These are phyloP conservation scores for Suhomyces atakaporum DNA, from an alignment of 1,139 yeast species.

Conservation along the genomic window DNA sequence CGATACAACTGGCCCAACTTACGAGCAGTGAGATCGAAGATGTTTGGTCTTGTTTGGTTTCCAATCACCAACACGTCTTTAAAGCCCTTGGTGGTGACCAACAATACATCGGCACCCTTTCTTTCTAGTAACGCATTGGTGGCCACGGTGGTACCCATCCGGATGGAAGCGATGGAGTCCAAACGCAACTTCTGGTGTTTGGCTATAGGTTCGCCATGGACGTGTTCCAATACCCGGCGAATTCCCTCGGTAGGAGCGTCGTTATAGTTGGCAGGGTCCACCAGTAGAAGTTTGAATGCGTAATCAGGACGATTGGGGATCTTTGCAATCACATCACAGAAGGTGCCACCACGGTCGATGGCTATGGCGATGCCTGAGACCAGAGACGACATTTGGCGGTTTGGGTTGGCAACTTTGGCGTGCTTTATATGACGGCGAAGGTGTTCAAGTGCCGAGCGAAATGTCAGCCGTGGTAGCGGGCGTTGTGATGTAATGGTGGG, in stretches of 20 bases:
- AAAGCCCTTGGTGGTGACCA: constrained; percentile 55
- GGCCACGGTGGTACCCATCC: constrained; percentile 28
- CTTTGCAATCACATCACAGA: constrained; percentile 75
- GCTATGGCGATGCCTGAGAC: constrained; percentile 21
- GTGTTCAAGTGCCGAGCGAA: no score
- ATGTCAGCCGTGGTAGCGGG: constrained; percentile 7
- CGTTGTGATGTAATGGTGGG: neutral
- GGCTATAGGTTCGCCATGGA: constrained; percentile 52
- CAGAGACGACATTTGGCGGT: no score
- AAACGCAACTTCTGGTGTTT: constrained; percentile 29
- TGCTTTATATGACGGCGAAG: no score
- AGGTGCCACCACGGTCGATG: constrained; percentile 77
- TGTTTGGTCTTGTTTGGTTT: constrained; percentile 24
- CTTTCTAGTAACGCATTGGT: constrained; percentile 31
- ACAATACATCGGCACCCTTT: constrained; percentile 53
- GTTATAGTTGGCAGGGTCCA: constrained; percentile 78
- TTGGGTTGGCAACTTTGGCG: no score
- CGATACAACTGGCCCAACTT: constrained; percentile 32
- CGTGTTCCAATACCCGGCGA: constrained; percentile 67
- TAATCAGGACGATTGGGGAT: constrained; percentile 40
- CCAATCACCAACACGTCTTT: constrained; percentile 49
- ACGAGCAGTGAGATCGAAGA: constrained; percentile 24
- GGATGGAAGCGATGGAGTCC: constrained; percentile 20
- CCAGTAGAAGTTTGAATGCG: constrained; percentile 71
- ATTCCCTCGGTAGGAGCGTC: constrained; percentile 95